phyloP scores from a whole-genome alignment of 352 stramenopile species.

The Globisporangium nunn region DNA sequence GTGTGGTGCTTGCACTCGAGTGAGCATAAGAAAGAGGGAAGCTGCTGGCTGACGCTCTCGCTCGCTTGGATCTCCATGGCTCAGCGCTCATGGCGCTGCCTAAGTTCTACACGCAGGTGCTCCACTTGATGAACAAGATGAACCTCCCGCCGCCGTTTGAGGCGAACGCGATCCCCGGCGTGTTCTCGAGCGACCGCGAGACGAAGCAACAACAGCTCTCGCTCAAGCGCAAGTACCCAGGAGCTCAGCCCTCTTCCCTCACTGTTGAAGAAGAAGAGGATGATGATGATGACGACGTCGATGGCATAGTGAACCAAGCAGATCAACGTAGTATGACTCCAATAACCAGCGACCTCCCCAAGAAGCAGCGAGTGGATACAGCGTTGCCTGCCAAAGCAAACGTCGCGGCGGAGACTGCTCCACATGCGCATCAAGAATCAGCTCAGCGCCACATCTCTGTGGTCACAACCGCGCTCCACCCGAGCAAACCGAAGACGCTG shows the following conservation, averaged over 20 bases:
- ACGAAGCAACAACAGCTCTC: not conserved
- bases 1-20: not conserved
- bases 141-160: slow-evolving; percentile 82
- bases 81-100: slow-evolving; percentile 79
- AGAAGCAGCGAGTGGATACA: slow-evolving; percentile 4
- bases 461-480: not conserved
- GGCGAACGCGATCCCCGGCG: slow-evolving; percentile 50
- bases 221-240: slow-evolving; percentile 17
- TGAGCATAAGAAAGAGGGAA: no score
- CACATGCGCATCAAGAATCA: not conserved
- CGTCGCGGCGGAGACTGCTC: not conserved
- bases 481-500: slow-evolving; percentile 2
- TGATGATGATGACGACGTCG: slow-evolving; percentile 12
- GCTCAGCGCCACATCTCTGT: not conserved
- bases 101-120: slow-evolving; percentile 86
- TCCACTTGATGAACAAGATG: slow-evolving; percentile 92
- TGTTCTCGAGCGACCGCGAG: slow-evolving; percentile 35
- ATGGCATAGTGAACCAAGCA: not conserved
- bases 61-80: not conserved
- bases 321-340: not conserved
- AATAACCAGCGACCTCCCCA: not conserved
- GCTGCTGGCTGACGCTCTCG: not conserved
- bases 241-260: slow-evolving; percentile 13
- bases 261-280: slow-evolving; percentile 37
- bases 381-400: not conserved